These are phyloP conservation scores for Tieghemostelium lacteum DNA, from an alignment of 78 protist genomes.

Conservation along the genomic window DNA sequence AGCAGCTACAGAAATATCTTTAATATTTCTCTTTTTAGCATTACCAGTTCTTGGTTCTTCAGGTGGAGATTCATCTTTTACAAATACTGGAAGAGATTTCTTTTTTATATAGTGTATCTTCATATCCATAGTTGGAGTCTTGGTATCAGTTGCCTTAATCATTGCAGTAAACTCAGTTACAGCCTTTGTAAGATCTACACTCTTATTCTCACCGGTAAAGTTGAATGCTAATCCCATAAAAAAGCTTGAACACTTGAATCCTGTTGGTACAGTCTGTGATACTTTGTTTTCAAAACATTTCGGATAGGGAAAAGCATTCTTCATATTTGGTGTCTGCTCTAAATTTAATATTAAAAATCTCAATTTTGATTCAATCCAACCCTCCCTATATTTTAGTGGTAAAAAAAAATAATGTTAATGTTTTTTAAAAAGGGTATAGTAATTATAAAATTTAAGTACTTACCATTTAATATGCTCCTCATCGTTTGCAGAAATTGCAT, in stretches of 20 bases:
- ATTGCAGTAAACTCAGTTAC: slow-evolving; percentile 47
- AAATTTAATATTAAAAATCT: slow-evolving; percentile 60
- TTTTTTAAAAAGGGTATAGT: not conserved
- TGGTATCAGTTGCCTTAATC: slow-evolving; percentile 59
- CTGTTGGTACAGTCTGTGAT: not conserved
- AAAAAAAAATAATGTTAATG: not conserved
- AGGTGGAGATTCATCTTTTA: slow-evolving; percentile 22
- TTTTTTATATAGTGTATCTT: slow-evolving; percentile 56
- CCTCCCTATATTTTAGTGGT: slow-evolving; percentile 23
- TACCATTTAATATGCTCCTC: slow-evolving; percentile 80
- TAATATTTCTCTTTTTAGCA: slow-evolving; percentile 11
- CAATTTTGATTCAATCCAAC: slow-evolving; percentile 73
- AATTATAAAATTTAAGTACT: not conserved
- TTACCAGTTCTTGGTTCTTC: not conserved
- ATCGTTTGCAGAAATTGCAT: slow-evolving; percentile 28
- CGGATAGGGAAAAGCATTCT: slow-evolving; percentile 56
- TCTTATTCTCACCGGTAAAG: slow-evolving; percentile 31
- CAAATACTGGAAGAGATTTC: slow-evolving; percentile 48
- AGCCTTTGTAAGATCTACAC: slow-evolving; percentile 73
- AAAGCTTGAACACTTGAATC: slow-evolving; percentile 24
- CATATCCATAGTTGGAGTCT: slow-evolving; percentile 74
- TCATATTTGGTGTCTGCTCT: slow-evolving; percentile 71
- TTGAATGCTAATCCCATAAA: slow-evolving; percentile 73
- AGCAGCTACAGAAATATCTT: not conserved
- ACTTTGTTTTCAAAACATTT: slow-evolving; percentile 19